These are phyloP conservation scores for Ophiostoma perfectum DNA, from an alignment of 2,329 filamentous ascomycete species.

Conservation along the genomic window DNA sequence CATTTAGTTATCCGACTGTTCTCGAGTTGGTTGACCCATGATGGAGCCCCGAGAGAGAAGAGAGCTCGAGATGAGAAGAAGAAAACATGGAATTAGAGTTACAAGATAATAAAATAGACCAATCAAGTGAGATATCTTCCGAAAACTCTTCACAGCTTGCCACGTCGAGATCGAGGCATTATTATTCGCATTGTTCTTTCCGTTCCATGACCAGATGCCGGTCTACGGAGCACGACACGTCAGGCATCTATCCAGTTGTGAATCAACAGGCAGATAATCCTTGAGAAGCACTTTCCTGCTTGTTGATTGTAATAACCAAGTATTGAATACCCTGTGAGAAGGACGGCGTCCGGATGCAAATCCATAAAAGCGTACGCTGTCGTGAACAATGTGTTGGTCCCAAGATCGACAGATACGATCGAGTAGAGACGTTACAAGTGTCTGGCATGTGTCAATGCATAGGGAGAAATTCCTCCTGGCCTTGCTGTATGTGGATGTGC, in stretches of 20 bases:
- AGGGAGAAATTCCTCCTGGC: not conserved
- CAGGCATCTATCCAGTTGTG: not conserved
- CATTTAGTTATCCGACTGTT: not conserved
- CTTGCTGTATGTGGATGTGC: no score
- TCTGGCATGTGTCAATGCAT: not conserved
- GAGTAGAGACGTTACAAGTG: constrained; percentile 6
- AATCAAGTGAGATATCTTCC: not conserved
- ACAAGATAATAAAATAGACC: not conserved
- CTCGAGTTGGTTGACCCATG: not conserved
- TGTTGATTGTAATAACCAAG: no score
- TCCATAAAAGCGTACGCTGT: not conserved
- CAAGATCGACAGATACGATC: not conserved
- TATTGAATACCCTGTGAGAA: no score
- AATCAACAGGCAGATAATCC: no score
- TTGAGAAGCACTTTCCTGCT: no score
- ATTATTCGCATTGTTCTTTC: not conserved
- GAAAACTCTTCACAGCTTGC: constrained; percentile 5
- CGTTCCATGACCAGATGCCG: not conserved
- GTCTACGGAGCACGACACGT: constrained; percentile 8
- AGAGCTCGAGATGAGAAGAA: not conserved
- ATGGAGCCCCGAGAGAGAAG: not conserved
- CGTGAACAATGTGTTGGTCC: not conserved
- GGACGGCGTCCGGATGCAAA: no score
- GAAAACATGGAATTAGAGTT: no score
- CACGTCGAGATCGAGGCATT: not conserved